These are phyloP conservation scores for Saccharomyces mikatae DNA, from an alignment of 805 yeast species.

Conservation along the genomic window DNA sequence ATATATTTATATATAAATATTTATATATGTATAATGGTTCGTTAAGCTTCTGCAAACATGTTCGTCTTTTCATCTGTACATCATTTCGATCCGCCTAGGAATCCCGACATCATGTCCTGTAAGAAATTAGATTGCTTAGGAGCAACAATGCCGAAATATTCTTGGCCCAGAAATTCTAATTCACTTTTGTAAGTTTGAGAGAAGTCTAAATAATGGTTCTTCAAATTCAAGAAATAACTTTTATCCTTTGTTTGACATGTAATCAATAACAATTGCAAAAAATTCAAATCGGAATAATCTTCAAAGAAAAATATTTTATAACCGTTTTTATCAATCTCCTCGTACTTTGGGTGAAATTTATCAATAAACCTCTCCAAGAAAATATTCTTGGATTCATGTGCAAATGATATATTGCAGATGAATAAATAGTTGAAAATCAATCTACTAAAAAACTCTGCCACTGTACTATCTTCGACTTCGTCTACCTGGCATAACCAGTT, in stretches of 20 bases:
- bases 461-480: constrained; percentile 15
- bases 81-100: constrained; percentile 37
- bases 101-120: constrained; percentile 70
- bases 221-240: constrained; percentile 47
- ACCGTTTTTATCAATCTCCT: constrained; percentile 25
- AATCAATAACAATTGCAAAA: constrained; percentile 56
- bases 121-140: constrained; percentile 48
- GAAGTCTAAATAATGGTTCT: constrained; percentile 38
- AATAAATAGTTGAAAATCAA: constrained; percentile 69
- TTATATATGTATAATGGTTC: not conserved
- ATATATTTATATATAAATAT: constrained; percentile 4
- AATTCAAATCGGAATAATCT: constrained; percentile 46
- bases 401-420: constrained; percentile 57
- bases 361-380: constrained; percentile 32
- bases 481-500: constrained; percentile 37
- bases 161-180: constrained; percentile 49
- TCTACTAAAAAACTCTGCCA: constrained; percentile 38
- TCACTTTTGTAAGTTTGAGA: constrained; percentile 30
- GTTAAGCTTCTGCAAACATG: not conserved
- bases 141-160: constrained; percentile 51
- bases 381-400: constrained; percentile 33
- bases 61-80: not conserved
- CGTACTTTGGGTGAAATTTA: constrained; percentile 14
- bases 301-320: constrained; percentile 34
- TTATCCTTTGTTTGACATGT: constrained; percentile 49